Evolutionary conservation across 1,284 basidiomycete genomes (phyloP).

Genomic region (Termitomyces sp.): DNA sequence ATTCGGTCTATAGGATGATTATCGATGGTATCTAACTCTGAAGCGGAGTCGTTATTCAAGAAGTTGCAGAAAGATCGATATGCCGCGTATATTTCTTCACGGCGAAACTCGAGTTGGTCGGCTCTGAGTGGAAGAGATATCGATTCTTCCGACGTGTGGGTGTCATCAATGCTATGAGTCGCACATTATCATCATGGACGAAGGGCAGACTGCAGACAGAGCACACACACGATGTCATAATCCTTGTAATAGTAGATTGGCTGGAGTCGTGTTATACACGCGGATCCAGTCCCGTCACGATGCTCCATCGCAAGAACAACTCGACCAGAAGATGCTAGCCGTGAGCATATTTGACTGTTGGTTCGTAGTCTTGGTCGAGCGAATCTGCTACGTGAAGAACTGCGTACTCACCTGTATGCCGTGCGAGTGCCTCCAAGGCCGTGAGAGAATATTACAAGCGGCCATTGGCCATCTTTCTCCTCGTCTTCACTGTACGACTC

Average conservation of each 20-base stretch:
- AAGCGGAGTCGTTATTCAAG: conserved; percentile 25
- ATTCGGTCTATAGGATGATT: conserved; percentile 31
- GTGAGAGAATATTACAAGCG: conserved; percentile 77
- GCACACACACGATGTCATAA: conserved; percentile 44
- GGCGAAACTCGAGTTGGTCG: conserved; percentile 63
- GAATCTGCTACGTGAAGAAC: background rate
- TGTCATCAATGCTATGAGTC: conserved; percentile 4
- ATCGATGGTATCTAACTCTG: conserved; percentile 31
- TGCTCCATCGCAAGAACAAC: conserved; percentile 78
- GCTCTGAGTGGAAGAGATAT: conserved; percentile 43
- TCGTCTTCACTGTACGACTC: background rate
- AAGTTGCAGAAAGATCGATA: conserved; percentile 40
- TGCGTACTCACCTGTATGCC: conserved; percentile 54
- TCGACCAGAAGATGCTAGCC: conserved; percentile 67
- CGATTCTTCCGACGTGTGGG: conserved; percentile 19
- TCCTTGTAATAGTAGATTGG: conserved; percentile 44
- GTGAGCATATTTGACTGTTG: conserved; percentile 60
- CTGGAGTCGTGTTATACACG: conserved; percentile 30
- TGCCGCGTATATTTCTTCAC: conserved; percentile 59
- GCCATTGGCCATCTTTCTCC: conserved; percentile 41
- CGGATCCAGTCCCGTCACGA: conserved; percentile 65
- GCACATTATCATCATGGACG: background rate
- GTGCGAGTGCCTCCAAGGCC: conserved; percentile 73
- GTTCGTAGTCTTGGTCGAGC: background rate
- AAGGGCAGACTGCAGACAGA: background rate